Percentiles rank a stretch among this genome's conserved stretches.
These are phyloP conservation scores for Salix brachista DNA, from an alignment of 345 rosid species.

Conservation along the genomic window DNA sequence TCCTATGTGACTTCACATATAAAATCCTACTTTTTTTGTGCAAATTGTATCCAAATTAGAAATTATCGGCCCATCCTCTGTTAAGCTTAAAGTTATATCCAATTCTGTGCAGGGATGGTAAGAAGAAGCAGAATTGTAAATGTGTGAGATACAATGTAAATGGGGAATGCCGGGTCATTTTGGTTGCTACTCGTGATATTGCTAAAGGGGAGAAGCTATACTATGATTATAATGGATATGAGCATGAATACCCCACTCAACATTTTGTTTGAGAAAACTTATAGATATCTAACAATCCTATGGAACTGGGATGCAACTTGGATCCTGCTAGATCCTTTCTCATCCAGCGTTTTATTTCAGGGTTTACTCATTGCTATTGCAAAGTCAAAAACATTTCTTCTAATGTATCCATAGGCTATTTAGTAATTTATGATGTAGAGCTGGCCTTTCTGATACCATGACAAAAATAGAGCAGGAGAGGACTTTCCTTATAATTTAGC, in stretches of 20 bases:
- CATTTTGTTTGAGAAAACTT: conserved; percentile 59
- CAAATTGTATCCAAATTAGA: background rate
- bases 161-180: conserved; percentile 77
- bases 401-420: conserved; percentile 18
- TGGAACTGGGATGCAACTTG: conserved; percentile 33
- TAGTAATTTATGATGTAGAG: conserved; percentile 32
- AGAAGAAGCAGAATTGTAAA: conserved; percentile 89
- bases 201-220: conserved; percentile 83
- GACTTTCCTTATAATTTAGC: conserved; percentile 11
- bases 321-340: conserved; percentile 24
- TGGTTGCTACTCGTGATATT: conserved; percentile 88
- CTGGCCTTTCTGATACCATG: conserved; percentile 19
- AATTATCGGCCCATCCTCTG: conserved; percentile 5
- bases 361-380: conserved; percentile 24
- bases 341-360: conserved; percentile 11
- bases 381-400: conserved; percentile 21
- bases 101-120: conserved; percentile 68
- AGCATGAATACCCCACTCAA: conserved; percentile 89
- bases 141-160: conserved; percentile 83
- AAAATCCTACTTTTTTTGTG: background rate
- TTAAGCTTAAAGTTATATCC: conserved; percentile 19
- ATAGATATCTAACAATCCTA: conserved; percentile 21
- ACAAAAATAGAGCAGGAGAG: conserved; percentile 13
- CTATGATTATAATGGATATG: conserved; percentile 92
- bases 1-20: background rate